Conservation (phyloP, 345 rosid species). For the Pelargonium nanum region DNA sequence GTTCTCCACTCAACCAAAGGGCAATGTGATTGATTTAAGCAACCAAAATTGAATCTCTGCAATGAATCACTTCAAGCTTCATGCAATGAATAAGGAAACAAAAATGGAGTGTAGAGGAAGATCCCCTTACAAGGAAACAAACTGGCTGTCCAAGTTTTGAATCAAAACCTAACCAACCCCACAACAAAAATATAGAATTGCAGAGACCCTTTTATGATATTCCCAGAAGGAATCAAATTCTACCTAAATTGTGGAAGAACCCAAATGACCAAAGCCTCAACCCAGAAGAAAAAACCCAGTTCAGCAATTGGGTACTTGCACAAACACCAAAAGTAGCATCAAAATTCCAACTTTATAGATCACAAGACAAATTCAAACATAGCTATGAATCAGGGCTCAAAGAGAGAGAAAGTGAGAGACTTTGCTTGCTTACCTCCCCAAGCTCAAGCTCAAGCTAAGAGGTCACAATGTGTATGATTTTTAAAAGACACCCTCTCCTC, state of each 20-base stretch:
- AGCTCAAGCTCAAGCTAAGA: too few relatives aligned
- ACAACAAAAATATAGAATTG: constrained; percentile 15
- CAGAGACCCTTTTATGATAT: constrained; percentile 34
- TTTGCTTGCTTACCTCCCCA: constrained; percentile 31
- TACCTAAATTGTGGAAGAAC: constrained; percentile 31
- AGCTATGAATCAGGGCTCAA: too few relatives aligned
- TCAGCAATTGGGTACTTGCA: constrained; percentile 32
- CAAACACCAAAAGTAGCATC: constrained; percentile 49
- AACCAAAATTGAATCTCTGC: constrained; percentile 14
- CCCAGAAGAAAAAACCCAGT: constrained; percentile 25
- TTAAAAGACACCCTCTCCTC: constrained; percentile 42
- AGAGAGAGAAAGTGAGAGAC: constrained; percentile 12
- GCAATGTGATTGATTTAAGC: constrained; percentile 20
- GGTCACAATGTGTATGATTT: constrained; percentile 48
- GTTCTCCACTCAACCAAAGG: constrained; percentile 18
- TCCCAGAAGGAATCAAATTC: constrained; percentile 51
- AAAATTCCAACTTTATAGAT: constrained; percentile 46
- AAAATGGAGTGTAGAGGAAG: constrained; percentile 2
- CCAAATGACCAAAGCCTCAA: constrained; percentile 25
- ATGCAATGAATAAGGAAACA: constrained; percentile 7
- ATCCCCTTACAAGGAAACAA: constrained; percentile 9
- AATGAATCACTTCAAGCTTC: constrained; percentile 20
- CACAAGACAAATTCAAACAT: constrained; percentile 16
- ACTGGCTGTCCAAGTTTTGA: constrained; percentile 18
- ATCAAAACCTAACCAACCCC: constrained; percentile 27